Percentiles rank a stretch among this genome's conserved stretches.
Conservation (phyloP, 805 yeast genomes). For the Monosporozyma aerobia region DNA sequence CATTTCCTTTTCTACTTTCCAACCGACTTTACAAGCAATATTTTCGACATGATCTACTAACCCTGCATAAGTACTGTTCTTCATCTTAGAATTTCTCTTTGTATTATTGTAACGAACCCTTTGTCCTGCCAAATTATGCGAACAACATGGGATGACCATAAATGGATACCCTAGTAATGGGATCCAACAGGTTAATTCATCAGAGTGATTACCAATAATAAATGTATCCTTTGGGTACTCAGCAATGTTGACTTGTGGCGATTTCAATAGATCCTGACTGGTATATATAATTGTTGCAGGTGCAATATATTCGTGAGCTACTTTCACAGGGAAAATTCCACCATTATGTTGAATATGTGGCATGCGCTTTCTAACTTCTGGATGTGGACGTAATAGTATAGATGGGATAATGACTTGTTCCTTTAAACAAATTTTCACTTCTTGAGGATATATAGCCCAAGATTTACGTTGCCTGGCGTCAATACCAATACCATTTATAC, state of each 20-base stretch:
- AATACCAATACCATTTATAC: conserved; percentile 72
- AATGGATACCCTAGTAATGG: conserved; percentile 83
- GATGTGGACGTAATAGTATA: conserved; percentile 59
- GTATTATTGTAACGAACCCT: conserved; percentile 54
- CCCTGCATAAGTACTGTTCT: conserved; percentile 66
- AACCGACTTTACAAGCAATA: conserved; percentile 59
- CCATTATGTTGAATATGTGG: conserved; percentile 57
- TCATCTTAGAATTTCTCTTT: conserved; percentile 11
- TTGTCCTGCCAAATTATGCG: conserved; percentile 76
- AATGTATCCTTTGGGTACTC: conserved; percentile 67
- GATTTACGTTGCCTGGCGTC: conserved; percentile 87
- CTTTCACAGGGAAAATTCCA: conserved; percentile 33
- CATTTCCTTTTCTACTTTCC: conserved; percentile 81
- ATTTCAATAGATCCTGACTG: conserved; percentile 35
- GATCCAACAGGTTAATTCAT: conserved; percentile 91
- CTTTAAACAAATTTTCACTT: conserved; percentile 45
- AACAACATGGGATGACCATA: conserved; percentile 91
- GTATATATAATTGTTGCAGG: conserved; percentile 35
- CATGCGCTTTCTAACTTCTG: conserved; percentile 42
- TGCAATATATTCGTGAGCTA: conserved; percentile 36
- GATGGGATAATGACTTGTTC: conserved; percentile 84
- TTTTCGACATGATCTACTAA: conserved; percentile 78
- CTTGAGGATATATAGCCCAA: conserved; percentile 69
- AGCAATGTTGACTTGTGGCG: conserved; percentile 49
- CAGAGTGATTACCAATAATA: conserved; percentile 89